Percentiles rank a stretch among this genome's conserved stretches.
phyloP scores from a whole-genome alignment of 2,329 filamentous ascomycete species.

The Nemania sp. region DNA sequence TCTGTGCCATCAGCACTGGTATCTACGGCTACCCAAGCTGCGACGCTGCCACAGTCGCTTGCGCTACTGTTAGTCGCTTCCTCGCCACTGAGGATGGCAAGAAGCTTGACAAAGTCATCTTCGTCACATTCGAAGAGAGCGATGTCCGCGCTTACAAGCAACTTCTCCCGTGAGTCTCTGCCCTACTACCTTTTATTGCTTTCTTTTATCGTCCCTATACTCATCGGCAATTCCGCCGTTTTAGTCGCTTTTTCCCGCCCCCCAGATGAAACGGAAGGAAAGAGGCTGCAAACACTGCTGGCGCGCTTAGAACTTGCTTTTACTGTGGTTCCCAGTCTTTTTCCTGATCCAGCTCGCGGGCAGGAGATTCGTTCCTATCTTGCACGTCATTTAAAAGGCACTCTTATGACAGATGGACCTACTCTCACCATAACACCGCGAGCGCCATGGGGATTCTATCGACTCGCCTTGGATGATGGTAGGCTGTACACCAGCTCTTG shows the following conservation, averaged over 20 bases:
- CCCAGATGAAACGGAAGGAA: no score
- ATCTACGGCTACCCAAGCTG: slow-evolving; percentile 82
- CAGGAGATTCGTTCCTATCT: no score
- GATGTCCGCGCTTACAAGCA: slow-evolving; percentile 74
- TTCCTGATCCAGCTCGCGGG: no score
- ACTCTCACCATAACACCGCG: no score
- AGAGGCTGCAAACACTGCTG: no score
- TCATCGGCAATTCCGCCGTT: background rate
- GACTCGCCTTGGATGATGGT: no score
- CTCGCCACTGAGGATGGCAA: slow-evolving; percentile 50
- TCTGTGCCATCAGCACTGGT: slow-evolving; percentile 84
- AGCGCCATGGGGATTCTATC: no score
- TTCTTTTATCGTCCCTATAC: background rate
- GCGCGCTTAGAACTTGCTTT: no score
- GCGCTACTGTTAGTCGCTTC: slow-evolving; percentile 60
- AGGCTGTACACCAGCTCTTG: no score
- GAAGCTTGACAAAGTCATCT: slow-evolving; percentile 73
- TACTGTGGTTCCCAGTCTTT: no score
- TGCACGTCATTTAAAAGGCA: no score
- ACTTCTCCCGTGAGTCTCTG: slow-evolving; percentile 70
- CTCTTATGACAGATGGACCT: no score
- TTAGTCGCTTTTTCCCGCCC: slow-evolving; percentile 35
- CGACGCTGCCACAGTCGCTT: slow-evolving; percentile 73
- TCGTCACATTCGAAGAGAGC: slow-evolving; percentile 81
- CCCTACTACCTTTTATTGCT: background rate